phyloP scores from a whole-genome alignment of 805 yeast genomes.

The Teunomyces atbi region DNA sequence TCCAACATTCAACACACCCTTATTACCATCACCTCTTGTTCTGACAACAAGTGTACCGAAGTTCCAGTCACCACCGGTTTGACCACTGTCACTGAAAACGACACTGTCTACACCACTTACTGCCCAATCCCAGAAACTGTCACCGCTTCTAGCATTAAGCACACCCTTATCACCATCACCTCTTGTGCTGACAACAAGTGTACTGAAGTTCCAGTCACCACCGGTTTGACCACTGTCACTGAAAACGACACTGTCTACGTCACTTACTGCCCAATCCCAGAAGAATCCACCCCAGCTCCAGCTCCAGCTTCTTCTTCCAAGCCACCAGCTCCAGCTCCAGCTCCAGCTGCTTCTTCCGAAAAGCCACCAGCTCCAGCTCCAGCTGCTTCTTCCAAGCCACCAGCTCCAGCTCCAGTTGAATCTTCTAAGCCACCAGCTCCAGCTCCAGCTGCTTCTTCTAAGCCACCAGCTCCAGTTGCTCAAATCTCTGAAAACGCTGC shows the following conservation, averaged over 20 bases:
- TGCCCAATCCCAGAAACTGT: slow-evolving; percentile 15
- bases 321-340: slow-evolving; percentile 9
- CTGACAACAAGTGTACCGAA: slow-evolving; percentile 23
- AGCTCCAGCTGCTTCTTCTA: background rate
- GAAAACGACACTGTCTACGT: slow-evolving; percentile 28
- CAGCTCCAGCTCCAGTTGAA: slow-evolving; percentile 6
- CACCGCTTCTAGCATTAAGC: slow-evolving; percentile 17
- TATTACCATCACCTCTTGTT: slow-evolving; percentile 28
- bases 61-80: slow-evolving; percentile 24
- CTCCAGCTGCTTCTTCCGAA: slow-evolving; percentile 12
- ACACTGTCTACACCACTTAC: slow-evolving; percentile 23
- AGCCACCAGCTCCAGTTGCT: slow-evolving; percentile 6
- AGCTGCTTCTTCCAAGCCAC: slow-evolving; percentile 6
- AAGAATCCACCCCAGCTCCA: slow-evolving; percentile 10
- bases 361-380: slow-evolving; percentile 6
- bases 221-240: slow-evolving; percentile 38
- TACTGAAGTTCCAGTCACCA: slow-evolving; percentile 19
- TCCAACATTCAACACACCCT: slow-evolving; percentile 20
- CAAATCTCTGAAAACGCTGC: slow-evolving; percentile 9
- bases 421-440: slow-evolving; percentile 1
- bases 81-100: slow-evolving; percentile 19
- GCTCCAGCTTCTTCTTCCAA: slow-evolving; percentile 9
- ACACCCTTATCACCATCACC: slow-evolving; percentile 32
- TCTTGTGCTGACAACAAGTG: slow-evolving; percentile 33
- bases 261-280: slow-evolving; percentile 31